A percentile compares a stretch with the other conserved stretches of the same genome.
These are phyloP conservation scores for Botryosphaeria dothidea DNA, from an alignment of 2,329 filamentous ascomycete species.

Conservation along the genomic window DNA sequence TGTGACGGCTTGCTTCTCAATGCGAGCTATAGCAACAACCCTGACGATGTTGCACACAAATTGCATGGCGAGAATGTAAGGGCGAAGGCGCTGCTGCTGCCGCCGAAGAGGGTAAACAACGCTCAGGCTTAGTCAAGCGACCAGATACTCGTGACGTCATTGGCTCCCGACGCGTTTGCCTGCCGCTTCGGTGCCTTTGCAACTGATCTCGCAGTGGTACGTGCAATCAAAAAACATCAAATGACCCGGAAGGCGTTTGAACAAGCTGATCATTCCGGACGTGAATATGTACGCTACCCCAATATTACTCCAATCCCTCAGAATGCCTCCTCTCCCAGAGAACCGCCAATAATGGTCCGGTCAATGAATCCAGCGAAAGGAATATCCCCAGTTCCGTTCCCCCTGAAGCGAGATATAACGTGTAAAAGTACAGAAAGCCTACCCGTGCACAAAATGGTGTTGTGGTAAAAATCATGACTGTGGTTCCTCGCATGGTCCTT, in stretches of 20 bases:
- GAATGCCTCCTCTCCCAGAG: slow-evolving; percentile 4
- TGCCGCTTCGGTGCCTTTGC: no score
- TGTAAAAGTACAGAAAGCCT: slow-evolving; percentile 14
- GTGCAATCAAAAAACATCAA: no score
- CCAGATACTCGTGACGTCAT: background rate
- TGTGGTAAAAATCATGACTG: background rate
- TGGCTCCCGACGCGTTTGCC: background rate
- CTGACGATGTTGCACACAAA: background rate
- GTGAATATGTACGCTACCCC: slow-evolving; percentile 5
- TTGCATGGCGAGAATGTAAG: background rate
- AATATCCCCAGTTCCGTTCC: background rate
- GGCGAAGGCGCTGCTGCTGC: background rate
- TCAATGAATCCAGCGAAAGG: background rate
- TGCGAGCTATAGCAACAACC: no score
- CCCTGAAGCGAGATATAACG: background rate
- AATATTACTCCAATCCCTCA: background rate
- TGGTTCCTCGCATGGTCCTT: background rate
- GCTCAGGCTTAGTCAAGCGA: background rate
- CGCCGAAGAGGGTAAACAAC: background rate
- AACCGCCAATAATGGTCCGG: background rate
- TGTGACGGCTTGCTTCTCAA: background rate
- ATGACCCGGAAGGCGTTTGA: no score
- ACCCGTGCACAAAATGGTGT: slow-evolving; percentile 6
- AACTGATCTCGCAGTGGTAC: no score
- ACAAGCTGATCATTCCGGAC: background rate